Base-by-base conservation (phyloP, 2,329 filamentous ascomycete species). In the Penicillium glabrum region DNA sequence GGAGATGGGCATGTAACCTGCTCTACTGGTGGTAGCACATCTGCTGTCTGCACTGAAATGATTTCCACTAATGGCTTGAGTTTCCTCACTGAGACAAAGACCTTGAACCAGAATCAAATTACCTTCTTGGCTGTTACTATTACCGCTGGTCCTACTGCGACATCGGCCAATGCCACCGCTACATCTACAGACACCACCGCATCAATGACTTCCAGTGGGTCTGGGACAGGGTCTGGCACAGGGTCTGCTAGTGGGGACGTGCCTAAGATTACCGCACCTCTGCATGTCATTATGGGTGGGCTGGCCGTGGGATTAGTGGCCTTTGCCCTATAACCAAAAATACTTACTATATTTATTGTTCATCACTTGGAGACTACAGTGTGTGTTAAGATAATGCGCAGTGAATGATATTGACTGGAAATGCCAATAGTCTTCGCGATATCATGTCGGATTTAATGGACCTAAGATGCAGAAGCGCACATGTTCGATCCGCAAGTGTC, bases 51-150 rank as follows among this genome's bases (percentile, higher is more conserved):
- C 31, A 62, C 60, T 10, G 39, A 37, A 39, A 13, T 33, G n/a
- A n/a, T 47, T 13, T 31, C 53, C 10, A 39, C 47, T 13, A 55
- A 35, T 41, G 41, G 41, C 41, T 21, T 41, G 31, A 44, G 8
- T 23, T 19, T 47, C 5, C 5, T 46, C 14, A 10, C 37, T 13
- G 13, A 55, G 16, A 46, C 46, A 2, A 41, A 43, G 11, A 31
- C 29, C 5, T 26, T 51, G 8, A 49, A 21, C 46, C n/a, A n/a
- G 14, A 24, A 23, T 16, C 39, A 61, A 21, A 31, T 68, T 23
- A 24, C 39, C 5, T 50, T 55, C 1, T 33, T 65, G 31, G 56
- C 57, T 1, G 62, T 70, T 2, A 68, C 62, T 2, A 59, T 70
- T 31, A 68, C 65, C 8, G 57, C 56, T 1, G 63, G 59, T 0